Evolutionary conservation across 148 eudicot genomes (phyloP).

Genomic region (Rhododendron ferrugineum): DNA sequence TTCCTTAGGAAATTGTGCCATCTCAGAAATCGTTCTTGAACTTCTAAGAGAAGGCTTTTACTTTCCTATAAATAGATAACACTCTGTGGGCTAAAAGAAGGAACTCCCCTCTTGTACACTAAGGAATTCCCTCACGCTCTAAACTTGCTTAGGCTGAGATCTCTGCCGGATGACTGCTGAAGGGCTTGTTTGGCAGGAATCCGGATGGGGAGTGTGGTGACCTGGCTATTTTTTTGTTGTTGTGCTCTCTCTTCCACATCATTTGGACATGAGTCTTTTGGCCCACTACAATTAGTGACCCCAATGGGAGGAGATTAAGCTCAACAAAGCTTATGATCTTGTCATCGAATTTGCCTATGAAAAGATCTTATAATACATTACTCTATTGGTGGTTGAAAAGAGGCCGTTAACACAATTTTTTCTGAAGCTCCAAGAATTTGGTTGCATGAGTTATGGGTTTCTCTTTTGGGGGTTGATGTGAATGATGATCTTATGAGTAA

Average conservation of each 20-base stretch:
- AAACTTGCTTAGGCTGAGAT: not conserved
- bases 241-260: not conserved
- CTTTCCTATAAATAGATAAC: not conserved
- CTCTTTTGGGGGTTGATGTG: not conserved
- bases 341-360: not conserved
- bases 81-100: not conserved
- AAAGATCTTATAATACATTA: not conserved
- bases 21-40: not conserved
- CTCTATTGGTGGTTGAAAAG: not conserved
- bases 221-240: not conserved
- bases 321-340: not conserved
- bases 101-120: not conserved
- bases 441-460: not conserved
- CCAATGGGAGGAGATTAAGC: not conserved
- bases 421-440: not conserved
- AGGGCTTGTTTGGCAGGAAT: not conserved
- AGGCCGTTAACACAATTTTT: not conserved
- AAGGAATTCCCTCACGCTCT: not conserved
- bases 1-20: not conserved
- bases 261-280: not conserved
- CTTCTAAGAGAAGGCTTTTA: not conserved
- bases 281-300: too few relatives aligned
- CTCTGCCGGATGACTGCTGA: not conserved
- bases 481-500: not conserved
- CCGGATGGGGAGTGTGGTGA: not conserved